Base-by-base conservation (phyloP, 805 yeast genomes). In the Nakazawaea anatomiae region DNA sequence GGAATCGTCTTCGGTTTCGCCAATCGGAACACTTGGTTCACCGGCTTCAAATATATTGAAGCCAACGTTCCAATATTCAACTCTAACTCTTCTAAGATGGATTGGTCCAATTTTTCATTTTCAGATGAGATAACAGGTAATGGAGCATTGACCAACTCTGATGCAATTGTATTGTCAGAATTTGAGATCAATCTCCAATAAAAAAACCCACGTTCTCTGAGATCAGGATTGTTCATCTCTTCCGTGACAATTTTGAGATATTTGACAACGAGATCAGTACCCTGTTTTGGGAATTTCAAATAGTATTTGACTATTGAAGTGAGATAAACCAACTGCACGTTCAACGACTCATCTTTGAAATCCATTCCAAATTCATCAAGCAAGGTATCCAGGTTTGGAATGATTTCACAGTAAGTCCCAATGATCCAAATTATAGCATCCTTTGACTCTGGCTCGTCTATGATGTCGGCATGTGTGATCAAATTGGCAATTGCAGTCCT, bases 41-140 rank as follows among this genome's bases (percentile, higher is more conserved):
- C 85, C 0, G 96, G 96, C 57, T 89, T 87, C 58, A 91, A 69
- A 61, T 90, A 92, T 11, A 91, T 80, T 0, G 96, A 84, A 0
- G 95, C 91, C 48, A 92, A 68, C 0, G 90, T 73, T 1, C 97
- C 97, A 35, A 91, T 82, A 57, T 82, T 83, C 55, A 90, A 70
- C 58, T 88, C 95, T 49, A 91, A 69, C 60, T 91, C 97, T 57
- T 90, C 96, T 36, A 91, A 65, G 11, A 86, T 76, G 1, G 68
- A 66, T 0, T 85, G 83, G 54, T 89, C 92, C 51, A 90, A 70
- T 50, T 79, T 80, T 42, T 87, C 90, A 52, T 80, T 81, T 25
- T 86, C 85, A 0, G 81, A 71, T 18, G 82, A 74, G 6, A 91
- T 85, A 1, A 75, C 67, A 0, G 96, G 96, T 25, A 80, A 58